phyloP scores from a whole-genome alignment of 2,329 filamentous ascomycete genomes.

The Rhinocladiella mackenziei region DNA sequence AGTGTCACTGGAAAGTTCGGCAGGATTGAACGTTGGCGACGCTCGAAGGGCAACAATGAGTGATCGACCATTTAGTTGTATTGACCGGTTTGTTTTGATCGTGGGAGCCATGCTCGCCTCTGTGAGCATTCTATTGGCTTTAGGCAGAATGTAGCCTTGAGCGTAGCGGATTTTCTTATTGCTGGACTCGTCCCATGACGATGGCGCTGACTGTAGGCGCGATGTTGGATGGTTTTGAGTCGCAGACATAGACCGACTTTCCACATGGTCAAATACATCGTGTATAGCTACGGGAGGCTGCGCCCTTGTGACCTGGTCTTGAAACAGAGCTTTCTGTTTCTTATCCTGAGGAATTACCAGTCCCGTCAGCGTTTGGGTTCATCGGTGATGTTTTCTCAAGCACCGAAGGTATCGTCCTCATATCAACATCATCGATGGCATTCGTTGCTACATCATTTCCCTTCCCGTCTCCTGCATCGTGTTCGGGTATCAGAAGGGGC shows the following conservation, averaged over 20 bases:
- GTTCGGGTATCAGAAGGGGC: slow-evolving; percentile 1
- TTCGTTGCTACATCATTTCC: no score
- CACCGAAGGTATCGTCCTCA: no score
- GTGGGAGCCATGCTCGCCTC: background rate
- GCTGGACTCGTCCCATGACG: background rate
- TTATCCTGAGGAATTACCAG: no score
- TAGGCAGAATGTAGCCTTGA: slow-evolving; percentile 2
- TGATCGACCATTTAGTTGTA: background rate
- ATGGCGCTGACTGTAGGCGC: background rate
- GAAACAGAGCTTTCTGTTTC: no score
- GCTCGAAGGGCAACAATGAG: slow-evolving; percentile 11
- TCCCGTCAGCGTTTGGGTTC: no score
- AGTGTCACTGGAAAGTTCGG: slow-evolving; percentile 13
- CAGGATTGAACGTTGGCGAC: slow-evolving; percentile 9
- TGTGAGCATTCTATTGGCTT: slow-evolving; percentile 5
- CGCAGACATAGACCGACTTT: no score
- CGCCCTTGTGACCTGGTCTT: no score
- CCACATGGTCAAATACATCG: no score
- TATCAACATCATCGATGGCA: no score
- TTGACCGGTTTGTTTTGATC: background rate
- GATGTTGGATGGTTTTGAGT: no score
- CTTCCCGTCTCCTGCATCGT: background rate
- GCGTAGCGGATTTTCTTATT: slow-evolving; percentile 2
- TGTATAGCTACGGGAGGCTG: no score
- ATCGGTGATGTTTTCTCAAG: no score